phyloP scores from a whole-genome alignment of 2,329 filamentous ascomycete genomes.

The Alternaria infectoria region DNA sequence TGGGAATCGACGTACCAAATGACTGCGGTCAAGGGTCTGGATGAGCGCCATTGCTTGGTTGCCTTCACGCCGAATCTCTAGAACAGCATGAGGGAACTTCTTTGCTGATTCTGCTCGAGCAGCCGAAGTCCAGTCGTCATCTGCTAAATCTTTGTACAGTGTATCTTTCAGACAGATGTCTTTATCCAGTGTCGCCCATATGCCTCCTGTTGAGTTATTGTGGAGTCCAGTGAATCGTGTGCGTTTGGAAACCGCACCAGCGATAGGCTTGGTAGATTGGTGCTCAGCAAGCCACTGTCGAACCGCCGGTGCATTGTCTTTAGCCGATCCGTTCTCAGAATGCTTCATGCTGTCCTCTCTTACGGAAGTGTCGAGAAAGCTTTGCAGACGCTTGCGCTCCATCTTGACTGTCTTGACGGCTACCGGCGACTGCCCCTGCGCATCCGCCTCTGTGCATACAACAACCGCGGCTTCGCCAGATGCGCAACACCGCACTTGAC shows the following conservation, averaged over 20 bases:
- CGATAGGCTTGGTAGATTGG: conserved; percentile 54
- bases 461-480: conserved; percentile 42
- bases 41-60: conserved; percentile 48
- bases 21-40: conserved; percentile 53
- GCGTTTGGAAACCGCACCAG: conserved; percentile 53
- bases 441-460: conserved; percentile 24
- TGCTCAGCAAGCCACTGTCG: conserved; percentile 55
- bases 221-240: conserved; percentile 57
- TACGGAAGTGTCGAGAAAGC: conserved; percentile 46
- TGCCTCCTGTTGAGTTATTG: conserved; percentile 51
- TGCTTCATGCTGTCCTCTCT: conserved; percentile 20
- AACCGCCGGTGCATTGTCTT: conserved; percentile 33
- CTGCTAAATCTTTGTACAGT: conserved; percentile 32
- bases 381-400: conserved; percentile 51
- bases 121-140: conserved; percentile 41
- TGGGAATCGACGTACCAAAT: conserved; percentile 49
- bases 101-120: conserved; percentile 25
- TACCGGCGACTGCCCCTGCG: conserved; percentile 16
- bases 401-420: conserved; percentile 42
- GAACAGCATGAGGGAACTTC: conserved; percentile 59
- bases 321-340: not conserved
- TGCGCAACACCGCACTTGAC: conserved; percentile 44
- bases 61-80: conserved; percentile 59
- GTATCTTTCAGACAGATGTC: conserved; percentile 51
- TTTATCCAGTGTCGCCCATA: conserved; percentile 58